A percentile compares a stretch with the other conserved stretches of the same genome.
Conservation (phyloP, 176 grass and related monocot genomes). For the Musa schizocarpa region DNA sequence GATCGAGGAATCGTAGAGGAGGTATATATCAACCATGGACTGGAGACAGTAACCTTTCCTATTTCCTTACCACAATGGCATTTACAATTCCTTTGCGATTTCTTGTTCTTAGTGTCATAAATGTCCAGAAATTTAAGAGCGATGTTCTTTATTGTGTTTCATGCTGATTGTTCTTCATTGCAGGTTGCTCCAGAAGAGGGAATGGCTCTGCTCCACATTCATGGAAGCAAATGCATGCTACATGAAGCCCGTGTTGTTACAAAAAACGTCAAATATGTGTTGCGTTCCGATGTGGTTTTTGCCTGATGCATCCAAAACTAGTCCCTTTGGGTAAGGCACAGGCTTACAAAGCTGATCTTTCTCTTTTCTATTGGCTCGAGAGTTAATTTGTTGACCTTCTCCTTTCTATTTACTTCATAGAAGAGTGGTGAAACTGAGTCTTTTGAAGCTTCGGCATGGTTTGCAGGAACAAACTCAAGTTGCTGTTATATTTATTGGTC, state of each 20-base stretch:
- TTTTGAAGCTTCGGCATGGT: too few relatives aligned
- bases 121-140: not conserved
- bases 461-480: too few relatives aligned
- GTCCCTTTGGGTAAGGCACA: not conserved
- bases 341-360: too few relatives aligned
- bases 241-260: slow-evolving; percentile 83
- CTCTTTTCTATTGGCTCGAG: too few relatives aligned
- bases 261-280: slow-evolving; percentile 70
- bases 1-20: slow-evolving; percentile 73
- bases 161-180: slow-evolving; percentile 7
- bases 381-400: too few relatives aligned
- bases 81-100: not conserved
- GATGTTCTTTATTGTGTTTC: not conserved
- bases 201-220: slow-evolving; percentile 80
- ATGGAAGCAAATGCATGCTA: slow-evolving; percentile 88
- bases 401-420: too few relatives aligned
- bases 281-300: slow-evolving; percentile 82
- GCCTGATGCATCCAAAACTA: slow-evolving; percentile 17
- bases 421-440: too few relatives aligned
- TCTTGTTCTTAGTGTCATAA: not conserved
- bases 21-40: slow-evolving; percentile 29
- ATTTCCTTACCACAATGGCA: too few relatives aligned
- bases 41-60: too few relatives aligned
- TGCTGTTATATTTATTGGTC: too few relatives aligned
- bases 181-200: slow-evolving; percentile 80